Evolutionary conservation across 371 early-diverging fungal species (phyloP).

Genomic region (Actinomortierella ambigua): DNA sequence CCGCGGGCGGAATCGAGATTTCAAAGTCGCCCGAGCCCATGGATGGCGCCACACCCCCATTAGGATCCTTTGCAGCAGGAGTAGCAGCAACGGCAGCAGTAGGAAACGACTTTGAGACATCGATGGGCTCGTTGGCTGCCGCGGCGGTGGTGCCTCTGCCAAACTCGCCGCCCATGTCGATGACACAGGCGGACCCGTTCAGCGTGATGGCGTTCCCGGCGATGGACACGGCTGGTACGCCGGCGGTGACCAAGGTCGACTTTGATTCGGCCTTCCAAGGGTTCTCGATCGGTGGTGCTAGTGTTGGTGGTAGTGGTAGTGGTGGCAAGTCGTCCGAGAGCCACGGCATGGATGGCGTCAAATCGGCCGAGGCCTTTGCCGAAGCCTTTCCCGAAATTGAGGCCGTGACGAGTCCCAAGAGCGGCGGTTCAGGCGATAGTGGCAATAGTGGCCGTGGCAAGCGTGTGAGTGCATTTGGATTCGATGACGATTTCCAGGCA

Average conservation of each 20-base stretch:
- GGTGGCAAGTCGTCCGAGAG: not conserved
- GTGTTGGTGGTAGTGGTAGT: not conserved
- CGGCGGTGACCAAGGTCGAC: slow-evolving; percentile 41
- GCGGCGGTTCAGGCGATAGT: not conserved
- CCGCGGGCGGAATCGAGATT: slow-evolving; percentile 9
- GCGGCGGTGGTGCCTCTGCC: slow-evolving; percentile 12
- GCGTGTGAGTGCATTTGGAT: slow-evolving; percentile 44
- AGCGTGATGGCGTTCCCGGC: slow-evolving; percentile 38
- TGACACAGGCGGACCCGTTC: slow-evolving; percentile 40
- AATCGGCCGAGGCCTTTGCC: slow-evolving; percentile 36
- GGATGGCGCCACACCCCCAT: not conserved
- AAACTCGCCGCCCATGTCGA: slow-evolving; percentile 9
- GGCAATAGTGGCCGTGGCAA: slow-evolving; percentile 13
- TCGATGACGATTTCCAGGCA: slow-evolving; percentile 39
- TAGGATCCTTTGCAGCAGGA: no score
- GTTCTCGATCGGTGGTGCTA: slow-evolving; percentile 9
- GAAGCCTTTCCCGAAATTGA: slow-evolving; percentile 46
- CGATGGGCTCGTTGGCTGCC: not conserved
- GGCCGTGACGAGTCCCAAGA: slow-evolving; percentile 4
- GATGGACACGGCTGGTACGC: slow-evolving; percentile 34
- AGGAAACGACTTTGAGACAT: not conserved
- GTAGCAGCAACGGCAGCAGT: no score
- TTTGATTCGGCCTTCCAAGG: slow-evolving; percentile 40
- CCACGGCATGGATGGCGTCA: slow-evolving; percentile 11
- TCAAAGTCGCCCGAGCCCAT: slow-evolving; percentile 26